Evolutionary conservation across 768 basidiomycete genomes (phyloP).

Genomic region (Termitomyces sp.): DNA sequence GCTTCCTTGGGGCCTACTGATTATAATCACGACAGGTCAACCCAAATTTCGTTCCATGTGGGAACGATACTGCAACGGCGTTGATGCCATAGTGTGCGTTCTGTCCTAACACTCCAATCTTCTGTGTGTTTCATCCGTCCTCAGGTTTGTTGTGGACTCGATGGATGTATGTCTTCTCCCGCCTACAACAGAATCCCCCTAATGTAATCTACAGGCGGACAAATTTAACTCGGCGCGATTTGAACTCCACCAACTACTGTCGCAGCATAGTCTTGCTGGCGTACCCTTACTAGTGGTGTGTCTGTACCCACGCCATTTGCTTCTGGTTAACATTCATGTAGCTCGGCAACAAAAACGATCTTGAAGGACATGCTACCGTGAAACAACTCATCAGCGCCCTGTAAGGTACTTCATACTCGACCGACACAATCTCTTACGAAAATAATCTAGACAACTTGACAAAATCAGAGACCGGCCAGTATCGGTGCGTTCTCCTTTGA

Average conservation of each 20-base stretch:
- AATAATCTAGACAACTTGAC: slow-evolving; percentile 57
- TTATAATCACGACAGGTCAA: slow-evolving; percentile 52
- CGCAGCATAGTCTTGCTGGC: slow-evolving; percentile 58
- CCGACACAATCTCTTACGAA: neutral
- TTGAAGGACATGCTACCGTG: slow-evolving; percentile 70
- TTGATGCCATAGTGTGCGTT: slow-evolving; percentile 86
- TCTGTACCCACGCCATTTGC: slow-evolving; percentile 8
- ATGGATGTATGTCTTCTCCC: slow-evolving; percentile 57
- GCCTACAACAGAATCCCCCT: neutral
- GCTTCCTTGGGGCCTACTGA: neutral
- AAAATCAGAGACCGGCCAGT: slow-evolving; percentile 78
- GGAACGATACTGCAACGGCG: slow-evolving; percentile 92
- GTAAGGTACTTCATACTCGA: slow-evolving; percentile 36
- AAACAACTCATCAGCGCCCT: slow-evolving; percentile 80
- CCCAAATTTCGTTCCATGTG: slow-evolving; percentile 94
- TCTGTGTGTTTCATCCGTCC: neutral
- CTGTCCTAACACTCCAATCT: neutral
- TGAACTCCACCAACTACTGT: slow-evolving; percentile 77
- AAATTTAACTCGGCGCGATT: slow-evolving; percentile 82
- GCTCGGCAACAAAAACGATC: slow-evolving; percentile 94
- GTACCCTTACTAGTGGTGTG: slow-evolving; percentile 83
- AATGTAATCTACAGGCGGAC: slow-evolving; percentile 46
- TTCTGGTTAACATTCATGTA: slow-evolving; percentile 21
- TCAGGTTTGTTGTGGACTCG: slow-evolving; percentile 90
- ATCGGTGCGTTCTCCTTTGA: slow-evolving; percentile 57